These are phyloP conservation scores for Cucurbita argyrosperma DNA, from an alignment of 306 rosid species.

Conservation along the genomic window DNA sequence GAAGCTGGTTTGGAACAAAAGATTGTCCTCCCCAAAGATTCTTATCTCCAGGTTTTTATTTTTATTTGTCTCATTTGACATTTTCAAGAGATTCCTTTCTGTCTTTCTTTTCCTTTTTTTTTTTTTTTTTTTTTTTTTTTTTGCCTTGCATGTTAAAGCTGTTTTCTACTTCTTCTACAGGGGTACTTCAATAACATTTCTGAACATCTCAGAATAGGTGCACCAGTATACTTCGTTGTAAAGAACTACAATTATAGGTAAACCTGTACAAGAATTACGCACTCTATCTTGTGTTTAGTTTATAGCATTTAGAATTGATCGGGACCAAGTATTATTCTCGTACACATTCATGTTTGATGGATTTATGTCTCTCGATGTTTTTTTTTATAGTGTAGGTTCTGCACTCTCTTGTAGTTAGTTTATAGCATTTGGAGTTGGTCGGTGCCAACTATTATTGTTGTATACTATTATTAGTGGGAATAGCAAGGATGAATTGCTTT, in stretches of 20 bases:
- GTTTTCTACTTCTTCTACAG: conserved; percentile 31
- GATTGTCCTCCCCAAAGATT: conserved; percentile 88
- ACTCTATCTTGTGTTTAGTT: not conserved
- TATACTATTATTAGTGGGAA: not conserved
- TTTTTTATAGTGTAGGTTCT: not conserved
- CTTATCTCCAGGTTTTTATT: conserved; percentile 76
- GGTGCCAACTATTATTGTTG: not conserved
- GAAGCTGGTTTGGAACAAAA: conserved; percentile 95
- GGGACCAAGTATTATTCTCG: not conserved
- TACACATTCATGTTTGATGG: not conserved
- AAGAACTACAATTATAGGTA: conserved; percentile 89
- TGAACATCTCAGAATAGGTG: conserved; percentile 86
- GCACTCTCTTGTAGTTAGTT: not conserved
- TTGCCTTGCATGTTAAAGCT: conserved; percentile 11
- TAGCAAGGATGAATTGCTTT: not conserved
- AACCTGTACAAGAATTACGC: conserved; percentile 9
- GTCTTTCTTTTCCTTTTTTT: not conserved
- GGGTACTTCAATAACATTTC: conserved; percentile 86
- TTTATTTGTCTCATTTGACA: not conserved
- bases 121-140: not conserved
- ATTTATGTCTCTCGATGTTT: not conserved
- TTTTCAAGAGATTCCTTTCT: not conserved
- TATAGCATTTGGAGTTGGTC: not conserved
- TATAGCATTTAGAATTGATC: not conserved
- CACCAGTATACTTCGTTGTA: conserved; percentile 86